Base-by-base conservation (phyloP, 2,329 filamentous ascomycete species). In the Fusarium albosuccineum region DNA sequence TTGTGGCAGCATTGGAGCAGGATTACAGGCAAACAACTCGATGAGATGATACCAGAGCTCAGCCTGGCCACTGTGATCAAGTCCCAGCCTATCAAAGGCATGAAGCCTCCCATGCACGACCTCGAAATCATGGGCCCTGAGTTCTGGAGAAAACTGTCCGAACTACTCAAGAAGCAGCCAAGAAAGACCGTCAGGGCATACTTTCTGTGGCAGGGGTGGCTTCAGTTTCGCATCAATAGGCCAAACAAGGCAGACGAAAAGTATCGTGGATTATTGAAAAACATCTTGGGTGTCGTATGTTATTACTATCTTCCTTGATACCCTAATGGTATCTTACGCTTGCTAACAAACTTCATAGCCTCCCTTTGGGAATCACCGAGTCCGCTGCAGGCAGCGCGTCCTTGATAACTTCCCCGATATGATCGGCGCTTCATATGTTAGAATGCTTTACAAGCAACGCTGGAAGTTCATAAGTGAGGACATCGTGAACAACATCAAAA, bases 181-280 rank as follows among this genome's bases (percentile, higher is more conserved):
- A 58, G 57, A 33, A 37, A 48, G 13, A 56, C 57, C 4, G 22
- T 70, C 6, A 58, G 68, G 13, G 61, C 58, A 2, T 72, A 57
- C 44, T 16, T 66, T 5, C 14, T 64, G 4, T 67, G 60, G 62
- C 64, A 72, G 49, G 34, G 52, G 5, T 72, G 64, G 26, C 17
- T 66, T 14, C 67, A 72, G 62, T 62, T 62, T 9, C 48, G 58
- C 8, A 33, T 33, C 30, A 6, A 33, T 2, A 62, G 6, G 16
- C 64, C 13, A 46, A 27, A 57, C 11, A 5, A 39, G 3, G 13
- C 39, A 6, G 7, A 34, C 4, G 10, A n/a, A 1, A 10, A 26
- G 6, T 64, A 62, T 9, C 17, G 22, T 3, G 16, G 13, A 11
- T 27, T 66, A 9, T 3, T 57, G 3, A 39, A 37, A n/a, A 48